phyloP scores from a whole-genome alignment of 2,329 filamentous ascomycete species.

The Calonectria naviculata region DNA sequence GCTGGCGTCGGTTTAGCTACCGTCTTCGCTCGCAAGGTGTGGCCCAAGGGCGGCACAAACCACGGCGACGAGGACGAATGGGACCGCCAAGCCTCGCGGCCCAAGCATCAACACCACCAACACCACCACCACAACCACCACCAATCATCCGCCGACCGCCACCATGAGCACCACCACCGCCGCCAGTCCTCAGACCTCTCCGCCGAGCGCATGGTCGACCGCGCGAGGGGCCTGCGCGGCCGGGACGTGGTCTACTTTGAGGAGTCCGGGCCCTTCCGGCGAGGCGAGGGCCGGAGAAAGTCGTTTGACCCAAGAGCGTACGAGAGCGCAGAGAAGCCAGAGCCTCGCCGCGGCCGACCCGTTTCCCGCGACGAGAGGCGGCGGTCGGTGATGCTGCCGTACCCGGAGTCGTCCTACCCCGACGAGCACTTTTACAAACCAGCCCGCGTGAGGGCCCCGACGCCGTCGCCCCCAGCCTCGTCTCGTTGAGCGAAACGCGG shows the following conservation, averaged over 20 bases:
- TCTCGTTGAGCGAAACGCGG: constrained; percentile 21
- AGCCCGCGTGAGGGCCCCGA: constrained; percentile 24
- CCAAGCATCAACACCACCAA: constrained; percentile 17
- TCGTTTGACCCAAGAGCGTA: constrained; percentile 26
- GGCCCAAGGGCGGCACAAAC: constrained; percentile 46
- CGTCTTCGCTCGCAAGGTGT: constrained; percentile 48
- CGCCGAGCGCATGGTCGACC: constrained; percentile 26
- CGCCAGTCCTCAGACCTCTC: constrained; percentile 17
- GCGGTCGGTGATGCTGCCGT: constrained; percentile 23
- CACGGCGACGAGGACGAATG: constrained; percentile 45
- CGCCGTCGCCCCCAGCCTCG: constrained; percentile 24
- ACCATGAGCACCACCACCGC: constrained; percentile 24
- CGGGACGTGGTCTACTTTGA: constrained; percentile 34
- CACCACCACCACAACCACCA: constrained; percentile 19
- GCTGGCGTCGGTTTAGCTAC: constrained; percentile 49
- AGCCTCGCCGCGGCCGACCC: constrained; percentile 18
- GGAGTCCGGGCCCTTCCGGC: constrained; percentile 23
- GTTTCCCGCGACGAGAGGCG: constrained; percentile 15
- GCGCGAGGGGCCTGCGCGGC: constrained; percentile 13
- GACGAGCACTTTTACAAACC: constrained; percentile 34
- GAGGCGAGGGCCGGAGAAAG: constrained; percentile 20
- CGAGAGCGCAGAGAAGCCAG: constrained; percentile 24
- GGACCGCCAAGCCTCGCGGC: constrained; percentile 26
- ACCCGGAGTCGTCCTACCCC: constrained; percentile 34
- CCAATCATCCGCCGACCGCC: constrained; percentile 11